Percentiles rank a stretch among this genome's conserved stretches.
phyloP scores from a whole-genome alignment of 2,329 filamentous ascomycete species.

The Colletotrichum gigasporum region DNA sequence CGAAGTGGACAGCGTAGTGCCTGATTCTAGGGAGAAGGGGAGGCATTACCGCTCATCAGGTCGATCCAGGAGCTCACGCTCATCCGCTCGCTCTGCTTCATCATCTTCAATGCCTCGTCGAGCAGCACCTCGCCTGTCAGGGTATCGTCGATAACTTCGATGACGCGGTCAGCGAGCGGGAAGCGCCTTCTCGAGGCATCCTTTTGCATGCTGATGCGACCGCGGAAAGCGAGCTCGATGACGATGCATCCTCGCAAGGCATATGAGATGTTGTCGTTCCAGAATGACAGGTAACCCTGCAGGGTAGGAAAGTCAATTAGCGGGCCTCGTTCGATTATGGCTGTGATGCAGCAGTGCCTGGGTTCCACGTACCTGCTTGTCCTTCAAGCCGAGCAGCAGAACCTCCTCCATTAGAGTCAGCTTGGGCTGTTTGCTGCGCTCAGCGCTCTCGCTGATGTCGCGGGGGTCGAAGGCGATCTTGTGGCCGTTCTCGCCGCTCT shows the following conservation, averaged over 20 bases:
- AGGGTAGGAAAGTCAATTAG: slow-evolving; percentile 6
- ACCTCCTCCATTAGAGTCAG: slow-evolving; percentile 99
- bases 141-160: slow-evolving; percentile 97
- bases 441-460: slow-evolving; percentile 96
- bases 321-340: background rate
- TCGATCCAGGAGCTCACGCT: slow-evolving; percentile 99
- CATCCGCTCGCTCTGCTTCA: slow-evolving; percentile 99
- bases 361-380: slow-evolving; percentile 84
- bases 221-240: slow-evolving; percentile 94
- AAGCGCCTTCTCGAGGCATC: slow-evolving; percentile 92
- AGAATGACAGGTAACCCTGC: slow-evolving; percentile 97
- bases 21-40: slow-evolving; percentile 18
- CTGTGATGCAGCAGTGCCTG: background rate
- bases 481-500: slow-evolving; percentile 93
- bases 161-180: slow-evolving; percentile 89
- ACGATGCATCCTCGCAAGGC: slow-evolving; percentile 97
- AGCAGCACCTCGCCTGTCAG: slow-evolving; percentile 96
- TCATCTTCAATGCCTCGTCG: slow-evolving; percentile 99
- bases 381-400: slow-evolving; percentile 92
- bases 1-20: background rate
- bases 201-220: slow-evolving; percentile 98
- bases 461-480: slow-evolving; percentile 98
- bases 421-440: slow-evolving; percentile 97
- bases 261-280: slow-evolving; percentile 99
- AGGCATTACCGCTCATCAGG: slow-evolving; percentile 87